Evolutionary conservation across 257 asterid species (phyloP), one percentile per base, ranked within the genome.

Genomic region (Anisodus acutangulus): DNA sequence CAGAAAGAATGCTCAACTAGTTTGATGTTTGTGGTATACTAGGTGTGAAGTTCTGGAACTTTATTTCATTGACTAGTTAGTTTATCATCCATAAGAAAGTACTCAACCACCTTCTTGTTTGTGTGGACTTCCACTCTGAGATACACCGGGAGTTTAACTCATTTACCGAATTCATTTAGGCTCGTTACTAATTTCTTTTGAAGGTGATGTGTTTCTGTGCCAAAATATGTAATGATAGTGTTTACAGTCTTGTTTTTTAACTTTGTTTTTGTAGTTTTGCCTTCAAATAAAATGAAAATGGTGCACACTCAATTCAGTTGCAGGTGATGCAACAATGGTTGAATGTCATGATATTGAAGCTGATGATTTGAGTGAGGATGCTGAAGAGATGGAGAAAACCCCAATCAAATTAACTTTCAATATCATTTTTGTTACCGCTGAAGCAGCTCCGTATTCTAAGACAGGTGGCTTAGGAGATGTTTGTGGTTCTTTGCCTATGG

Each of bases 391-490:
- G 70, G 94, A 83, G 1, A 62, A 86, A 80, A 63, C 83, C 45
- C 74, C 84, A 31, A 31, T 31, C 8, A 84, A 84, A 66, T 87
- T 85, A 78, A 91, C 90, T 22, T 81, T 71, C 91, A 95, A 87
- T 85, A 84, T 93, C 82, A 84, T 97, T 80, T 93, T 93, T 82
- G 94, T 92, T 78, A 92, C 99, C 74, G 87, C 99, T 37, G 99
- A 97, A 88, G 98, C 98, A n/a, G 92, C 97, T 55, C 99, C 98
- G 0, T 97, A 97, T 90, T 93, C 97, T 51, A 97, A 97, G 89
- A 97, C 98, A 12, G 99, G 99, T 84, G 99, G 99, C 47, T 87
- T 97, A 85, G 99, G 98, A 80, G 99, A 97, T 86, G 99, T 97
- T 78, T 97, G 99, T 89, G 99, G 99, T 54, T 93, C 98, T 63